Conservation (phyloP, 345 rosid species). For the Pelargonium nanum region DNA sequence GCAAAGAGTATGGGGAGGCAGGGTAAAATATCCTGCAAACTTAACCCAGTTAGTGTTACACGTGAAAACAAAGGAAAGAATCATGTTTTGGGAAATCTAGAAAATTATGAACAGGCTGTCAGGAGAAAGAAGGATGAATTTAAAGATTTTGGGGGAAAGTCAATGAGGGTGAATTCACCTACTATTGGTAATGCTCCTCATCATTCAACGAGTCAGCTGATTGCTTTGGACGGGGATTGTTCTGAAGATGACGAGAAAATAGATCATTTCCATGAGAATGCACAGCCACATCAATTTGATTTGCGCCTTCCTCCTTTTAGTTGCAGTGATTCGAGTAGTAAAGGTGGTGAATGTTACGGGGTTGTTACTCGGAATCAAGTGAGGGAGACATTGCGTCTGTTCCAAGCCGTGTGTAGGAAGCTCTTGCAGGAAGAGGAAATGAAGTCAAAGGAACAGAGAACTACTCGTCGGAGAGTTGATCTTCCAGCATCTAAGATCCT, state of each 20-base stretch:
- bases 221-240: conserved; percentile 9
- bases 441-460: conserved; percentile 17
- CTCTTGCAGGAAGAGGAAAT: conserved; percentile 70
- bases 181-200: conserved; percentile 5
- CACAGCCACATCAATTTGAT: conserved; percentile 10
- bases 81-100: conserved; percentile 3
- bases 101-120: not conserved
- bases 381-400: conserved; percentile 67
- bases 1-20: conserved; percentile 12
- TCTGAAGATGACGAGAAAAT: conserved; percentile 10
- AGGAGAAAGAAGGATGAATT: conserved; percentile 8
- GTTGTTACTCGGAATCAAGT: conserved; percentile 46
- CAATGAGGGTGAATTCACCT: conserved; percentile 10
- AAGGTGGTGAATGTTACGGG: conserved; percentile 16
- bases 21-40: conserved; percentile 9
- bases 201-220: conserved; percentile 7
- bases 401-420: conserved; percentile 56
- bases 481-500: conserved; percentile 46
- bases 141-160: conserved; percentile 14
- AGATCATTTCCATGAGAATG: conserved; percentile 11
- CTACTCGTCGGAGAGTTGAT: conserved; percentile 40
- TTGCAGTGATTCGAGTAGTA: conserved; percentile 15
- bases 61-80: conserved; percentile 28
- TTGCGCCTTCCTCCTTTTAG: conserved; percentile 47
- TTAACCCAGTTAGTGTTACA: conserved; percentile 10